Evolutionary conservation across 768 basidiomycete genomes (phyloP).

Genomic region (Chiua virens): DNA sequence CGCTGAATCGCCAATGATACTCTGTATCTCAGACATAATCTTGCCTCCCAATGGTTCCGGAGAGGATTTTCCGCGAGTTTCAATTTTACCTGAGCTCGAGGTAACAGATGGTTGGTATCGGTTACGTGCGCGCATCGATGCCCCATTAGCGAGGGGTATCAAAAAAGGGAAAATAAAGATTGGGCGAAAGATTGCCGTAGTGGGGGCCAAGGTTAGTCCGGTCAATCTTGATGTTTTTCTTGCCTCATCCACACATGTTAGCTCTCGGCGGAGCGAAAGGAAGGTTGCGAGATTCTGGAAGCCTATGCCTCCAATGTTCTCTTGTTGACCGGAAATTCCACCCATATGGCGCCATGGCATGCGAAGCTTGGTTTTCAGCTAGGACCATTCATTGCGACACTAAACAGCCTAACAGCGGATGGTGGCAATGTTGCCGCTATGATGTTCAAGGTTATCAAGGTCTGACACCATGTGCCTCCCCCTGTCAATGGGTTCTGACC

Average conservation of each 20-base stretch:
- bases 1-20: slow-evolving; percentile 74
- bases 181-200: slow-evolving; percentile 82
- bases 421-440: slow-evolving; percentile 77
- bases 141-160: slow-evolving; percentile 68
- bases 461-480: slow-evolving; percentile 21
- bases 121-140: slow-evolving; percentile 74
- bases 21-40: slow-evolving; percentile 76
- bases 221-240: not conserved
- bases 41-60: slow-evolving; percentile 45
- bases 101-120: slow-evolving; percentile 99
- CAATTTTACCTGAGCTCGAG: slow-evolving; percentile 65
- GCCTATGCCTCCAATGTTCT: slow-evolving; percentile 70
- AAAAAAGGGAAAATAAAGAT: slow-evolving; percentile 62
- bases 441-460: slow-evolving; percentile 73
- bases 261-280: slow-evolving; percentile 70
- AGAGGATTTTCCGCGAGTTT: slow-evolving; percentile 38
- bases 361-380: slow-evolving; percentile 78
- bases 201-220: slow-evolving; percentile 70
- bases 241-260: slow-evolving; percentile 26
- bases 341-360: slow-evolving; percentile 87
- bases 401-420: slow-evolving; percentile 76
- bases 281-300: slow-evolving; percentile 80
- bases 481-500: not conserved
- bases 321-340: slow-evolving; percentile 77
- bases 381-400: slow-evolving; percentile 66